Percentiles rank a stretch among this genome's conserved stretches.
These are phyloP conservation scores for Acarospora socialis DNA, from an alignment of 2,329 filamentous ascomycete species.

Conservation along the genomic window DNA sequence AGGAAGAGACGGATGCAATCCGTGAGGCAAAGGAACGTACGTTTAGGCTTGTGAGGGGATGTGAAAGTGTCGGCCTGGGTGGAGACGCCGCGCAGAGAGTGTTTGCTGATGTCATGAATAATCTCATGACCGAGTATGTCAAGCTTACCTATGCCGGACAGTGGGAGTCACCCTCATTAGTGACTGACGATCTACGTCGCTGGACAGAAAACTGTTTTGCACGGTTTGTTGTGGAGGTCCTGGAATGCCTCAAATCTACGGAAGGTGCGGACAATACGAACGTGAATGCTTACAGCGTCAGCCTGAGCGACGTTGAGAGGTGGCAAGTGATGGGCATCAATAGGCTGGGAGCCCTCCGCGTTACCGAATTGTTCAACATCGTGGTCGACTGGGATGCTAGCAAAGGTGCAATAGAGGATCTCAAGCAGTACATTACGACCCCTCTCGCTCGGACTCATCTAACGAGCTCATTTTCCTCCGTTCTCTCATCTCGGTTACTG, in stretches of 20 bases:
- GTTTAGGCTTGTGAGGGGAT: conserved; percentile 27
- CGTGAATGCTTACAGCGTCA: conserved; percentile 17
- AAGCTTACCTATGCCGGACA: conserved; percentile 41
- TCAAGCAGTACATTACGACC: conserved; percentile 42
- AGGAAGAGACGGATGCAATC: conserved; percentile 13
- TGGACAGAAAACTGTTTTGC: conserved; percentile 44
- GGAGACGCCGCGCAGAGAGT: conserved; percentile 40
- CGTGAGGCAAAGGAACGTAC: conserved; percentile 22
- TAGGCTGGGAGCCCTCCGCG: conserved; percentile 40
- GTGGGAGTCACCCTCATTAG: conserved; percentile 37
- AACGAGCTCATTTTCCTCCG: conserved; percentile 38
- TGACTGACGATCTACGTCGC: conserved; percentile 34
- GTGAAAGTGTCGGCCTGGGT: conserved; percentile 41
- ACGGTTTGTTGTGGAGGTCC: conserved; percentile 35
- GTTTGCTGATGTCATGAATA: conserved; percentile 44
- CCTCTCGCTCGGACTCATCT: conserved; percentile 41
- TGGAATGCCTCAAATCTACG: conserved; percentile 26
- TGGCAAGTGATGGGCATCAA: conserved; percentile 43
- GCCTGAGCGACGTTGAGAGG: conserved; percentile 31
- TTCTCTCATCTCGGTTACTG: conserved; percentile 40
- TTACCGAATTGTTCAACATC: conserved; percentile 45
- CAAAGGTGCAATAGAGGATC: conserved; percentile 44
- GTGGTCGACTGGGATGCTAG: conserved; percentile 45
- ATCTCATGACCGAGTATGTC: conserved; percentile 42
- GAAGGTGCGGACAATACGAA: conserved; percentile 8